Evolutionary conservation across 805 yeast genomes (phyloP).

Genomic region (Tetrapisispora phaffii): DNA sequence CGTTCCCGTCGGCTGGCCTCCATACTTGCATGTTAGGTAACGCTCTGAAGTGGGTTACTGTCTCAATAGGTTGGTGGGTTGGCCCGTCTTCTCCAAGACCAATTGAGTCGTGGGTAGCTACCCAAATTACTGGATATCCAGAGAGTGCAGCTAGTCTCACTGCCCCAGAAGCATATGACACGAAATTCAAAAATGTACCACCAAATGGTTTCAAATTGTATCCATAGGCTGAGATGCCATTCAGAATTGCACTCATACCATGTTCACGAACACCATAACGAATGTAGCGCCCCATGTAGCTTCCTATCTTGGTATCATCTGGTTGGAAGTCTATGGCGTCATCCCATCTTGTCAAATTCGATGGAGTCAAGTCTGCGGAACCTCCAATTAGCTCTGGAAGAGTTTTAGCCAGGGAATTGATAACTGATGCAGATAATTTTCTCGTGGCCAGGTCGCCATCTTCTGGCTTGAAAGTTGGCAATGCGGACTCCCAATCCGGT

Average conservation of each 20-base stretch:
- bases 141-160: constrained; percentile 76
- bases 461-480: constrained; percentile 69
- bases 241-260: constrained; percentile 97
- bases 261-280: constrained; percentile 99
- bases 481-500: constrained; percentile 60
- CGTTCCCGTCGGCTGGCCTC: constrained; percentile 94
- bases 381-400: constrained; percentile 93
- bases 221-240: constrained; percentile 89
- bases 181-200: constrained; percentile 96
- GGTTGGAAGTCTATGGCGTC: constrained; percentile 90
- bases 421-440: constrained; percentile 79
- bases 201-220: constrained; percentile 85
- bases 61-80: constrained; percentile 88
- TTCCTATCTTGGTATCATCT: constrained; percentile 66
- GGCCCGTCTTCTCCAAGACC: constrained; percentile 93
- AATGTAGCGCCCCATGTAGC: constrained; percentile 83
- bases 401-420: constrained; percentile 48
- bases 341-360: constrained; percentile 86
- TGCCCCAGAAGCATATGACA: constrained; percentile 78
- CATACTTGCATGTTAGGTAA: constrained; percentile 73
- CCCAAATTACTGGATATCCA: constrained; percentile 77
- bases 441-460: constrained; percentile 89
- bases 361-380: constrained; percentile 95
- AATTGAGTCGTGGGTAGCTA: constrained; percentile 83
- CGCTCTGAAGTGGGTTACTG: constrained; percentile 80